Base-by-base conservation (phyloP, 805 yeast genomes). In the Metschnikowia drakensbergensis region DNA sequence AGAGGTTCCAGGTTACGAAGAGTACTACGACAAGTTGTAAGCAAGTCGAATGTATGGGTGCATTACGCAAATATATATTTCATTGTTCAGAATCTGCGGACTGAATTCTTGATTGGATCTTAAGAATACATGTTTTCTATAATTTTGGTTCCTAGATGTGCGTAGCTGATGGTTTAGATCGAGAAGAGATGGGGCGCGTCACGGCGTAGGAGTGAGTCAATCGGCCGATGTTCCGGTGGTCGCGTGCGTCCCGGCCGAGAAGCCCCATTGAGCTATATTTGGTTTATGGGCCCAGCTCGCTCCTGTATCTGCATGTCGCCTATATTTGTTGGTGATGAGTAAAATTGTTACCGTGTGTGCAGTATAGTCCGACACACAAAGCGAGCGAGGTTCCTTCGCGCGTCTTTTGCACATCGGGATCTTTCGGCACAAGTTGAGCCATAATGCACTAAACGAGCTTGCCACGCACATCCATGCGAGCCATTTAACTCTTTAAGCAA, bases 1-100 rank as follows among this genome's bases (percentile, higher is more conserved):
- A 68, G 85, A 74, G 67, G 97, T 92, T 77, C 98, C 98, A 80
- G 96, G 95, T 75, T 94, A 92, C 88, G 96, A 89, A 82, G 97
- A 94, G 82, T 94, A 89, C 87, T 91, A 91, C 80, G 95, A 86
- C 77, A 86, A 86, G 77, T 84, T 86, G 77, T 86, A 84, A 65
- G 70, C 63, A 48, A 38, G 46, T 47, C 53, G 35, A 48, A 27
- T 36, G 43, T 40, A 40, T 40, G 43, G 36, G 36, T 40, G 43
- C 40, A 45, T 45, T 31, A 37, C 35, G 52, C 45, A 44, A 49
- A 35, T 52, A 51, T 45, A 43, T 48, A 47, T 49, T 48, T 52
- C 52, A 47, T 50, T 43, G 47, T 50, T 40, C 55, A 51, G 49
- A 45, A 49, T 49, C 46, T 40, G 42, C 40, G 43, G 51, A 37